Conservation (phyloP, 129 eudicot genomes). For the Chrysanthemum seticuspe region DNA sequence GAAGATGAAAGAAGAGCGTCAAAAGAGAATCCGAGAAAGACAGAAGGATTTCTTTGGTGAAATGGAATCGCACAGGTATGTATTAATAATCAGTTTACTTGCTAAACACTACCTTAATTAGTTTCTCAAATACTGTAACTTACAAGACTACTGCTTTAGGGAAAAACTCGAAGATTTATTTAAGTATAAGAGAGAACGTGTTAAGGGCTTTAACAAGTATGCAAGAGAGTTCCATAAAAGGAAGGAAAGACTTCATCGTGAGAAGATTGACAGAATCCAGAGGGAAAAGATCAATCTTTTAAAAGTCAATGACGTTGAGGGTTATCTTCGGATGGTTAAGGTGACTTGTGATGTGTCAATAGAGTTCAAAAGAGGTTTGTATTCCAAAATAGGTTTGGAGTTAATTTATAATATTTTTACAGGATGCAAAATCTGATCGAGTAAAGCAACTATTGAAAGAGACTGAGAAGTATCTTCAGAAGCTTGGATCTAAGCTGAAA, state of each 20-base stretch:
- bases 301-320: conserved; percentile 97
- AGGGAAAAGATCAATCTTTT: conserved; percentile 93
- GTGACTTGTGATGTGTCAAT: conserved; percentile 36
- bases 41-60: conserved; percentile 97
- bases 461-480: conserved; percentile 93
- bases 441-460: conserved; percentile 90
- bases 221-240: conserved; percentile 92
- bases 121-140: not conserved
- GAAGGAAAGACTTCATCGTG: conserved; percentile 90
- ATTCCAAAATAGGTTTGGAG: conserved; percentile 15
- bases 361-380: not conserved
- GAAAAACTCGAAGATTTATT: conserved; percentile 86
- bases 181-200: conserved; percentile 83
- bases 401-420: conserved; percentile 8
- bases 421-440: conserved; percentile 98
- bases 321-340: conserved; percentile 99
- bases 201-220: conserved; percentile 83
- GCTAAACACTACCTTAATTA: conserved; percentile 1
- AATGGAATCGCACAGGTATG: conserved; percentile 79
- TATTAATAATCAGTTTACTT: conserved; percentile 12
- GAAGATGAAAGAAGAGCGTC: conserved; percentile 97
- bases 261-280: conserved; percentile 95
- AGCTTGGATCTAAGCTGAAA: conserved; percentile 85
- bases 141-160: conserved; percentile 36
- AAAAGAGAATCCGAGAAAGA: conserved; percentile 88